Evolutionary conservation across 2,329 filamentous ascomycete species (phyloP), one percentile per base, ranked within the genome.

Genomic region (Fusarium sp.): DNA sequence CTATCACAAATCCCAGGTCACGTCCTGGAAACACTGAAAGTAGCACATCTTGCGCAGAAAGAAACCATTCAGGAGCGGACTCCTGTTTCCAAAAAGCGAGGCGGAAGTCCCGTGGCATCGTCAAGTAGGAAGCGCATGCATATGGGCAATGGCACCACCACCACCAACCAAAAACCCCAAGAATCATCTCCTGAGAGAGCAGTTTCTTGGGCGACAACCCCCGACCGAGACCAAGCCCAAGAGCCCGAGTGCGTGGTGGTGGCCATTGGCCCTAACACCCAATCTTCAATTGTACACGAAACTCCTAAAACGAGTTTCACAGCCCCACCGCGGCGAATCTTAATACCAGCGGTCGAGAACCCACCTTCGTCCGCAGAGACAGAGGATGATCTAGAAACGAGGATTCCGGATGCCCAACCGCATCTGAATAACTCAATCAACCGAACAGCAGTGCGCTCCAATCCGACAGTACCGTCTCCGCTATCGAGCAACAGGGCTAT

Each of bases 351-450:
- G 21, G 7, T 43, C 10, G 46, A 64, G 42, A 42, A 58, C 20
- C 68, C 60, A 35, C 57, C 70, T 39, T 59, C 65, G 43, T 55
- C 72, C 20, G 50, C 74, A 65, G 66, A 66, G 63, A 24, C 75
- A 11, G 80, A 81, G 23, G 78, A 81, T 16, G 79, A 80, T 11
- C 58, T 81, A n/a, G 81, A 82, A 46, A 75, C 77, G 46, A 75
- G 76, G 35, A 64, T 80, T 7, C 79, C 79, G 3, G 74, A 75
- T 37, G 77, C 74, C 9, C 72, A 74, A 16, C 56, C 66, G 37
- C 53, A 48, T 12, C 26, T 39, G 13, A 59, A 68, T 38, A 43
- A 29, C 9, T 63, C 75, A 18, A 64, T 79, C 12, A 77, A 77
- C 37, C 67, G 72, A n/a, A 60, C 56, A 39, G 65, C 74, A 39